Evolutionary conservation across 805 yeast species (phyloP), one percentile per base, ranked within the genome.

Genomic region (Metschnikowia colocasiae): DNA sequence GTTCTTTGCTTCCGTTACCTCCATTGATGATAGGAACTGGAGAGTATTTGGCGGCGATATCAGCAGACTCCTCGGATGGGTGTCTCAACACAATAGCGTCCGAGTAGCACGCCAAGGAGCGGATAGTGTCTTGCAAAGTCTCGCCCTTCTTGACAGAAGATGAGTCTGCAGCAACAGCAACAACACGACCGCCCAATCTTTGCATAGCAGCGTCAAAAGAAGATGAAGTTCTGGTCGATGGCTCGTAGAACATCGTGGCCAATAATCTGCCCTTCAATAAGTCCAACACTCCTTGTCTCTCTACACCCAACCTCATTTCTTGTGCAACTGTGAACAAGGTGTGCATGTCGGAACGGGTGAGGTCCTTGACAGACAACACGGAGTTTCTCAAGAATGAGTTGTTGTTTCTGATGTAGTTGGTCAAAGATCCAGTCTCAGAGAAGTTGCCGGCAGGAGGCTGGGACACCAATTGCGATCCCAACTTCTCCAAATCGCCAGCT

Each of bases 201-300:
- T 94, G 98, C 99, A 94, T 94, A 51, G 99, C 99, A 59, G 97
- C 97, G 67, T 94, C 96, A 66, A 95, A 95, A 1, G 98, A 94
- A 19, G 97, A 83, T 16, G 95, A 82, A 29, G 99, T 94, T 73
- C 99, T 82, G 33, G 99, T 95, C 5, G 97, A 89, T 58, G 99
- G 99, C 75, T 94, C 99, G 69, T 90, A 94, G 76, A 94, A 94
- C 76, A 94, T 84, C 9, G 98, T 95, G 40, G 97, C 88, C 61
- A 94, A 76, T 47, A 94, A 82, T 61, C 95, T 83, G 50, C 98
- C 96, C 67, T 84, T 81, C 73, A 94, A 80, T 52, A 94, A 70
- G 67, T 92, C 97, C 63, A 94, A 75, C 46, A 89, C 95, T 60
- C 99, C 99, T 62, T 84, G 86, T 73, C 98, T 86, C 74, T 92